Evolutionary conservation across 305 asterid genomes (phyloP), one percentile per base, ranked within the genome.

Genomic region (Fraxinus latifolia): DNA sequence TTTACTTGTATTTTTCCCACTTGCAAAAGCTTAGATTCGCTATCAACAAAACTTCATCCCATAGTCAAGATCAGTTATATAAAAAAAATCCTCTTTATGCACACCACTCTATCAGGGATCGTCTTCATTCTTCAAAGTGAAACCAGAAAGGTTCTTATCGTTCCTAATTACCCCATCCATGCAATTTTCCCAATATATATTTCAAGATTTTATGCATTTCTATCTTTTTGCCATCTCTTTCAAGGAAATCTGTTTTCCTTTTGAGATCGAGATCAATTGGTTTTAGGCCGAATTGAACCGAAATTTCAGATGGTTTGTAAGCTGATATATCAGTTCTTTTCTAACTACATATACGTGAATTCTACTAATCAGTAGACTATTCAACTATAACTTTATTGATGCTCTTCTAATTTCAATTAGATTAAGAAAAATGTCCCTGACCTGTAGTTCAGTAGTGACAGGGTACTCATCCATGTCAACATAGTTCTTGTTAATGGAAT

Each of bases 381-480:
- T 7, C 31, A 62, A 62, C 4, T 8, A 4, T 8, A 7, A 19
- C 25, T 8, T 23, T 25, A 11, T 27, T n/a, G 74, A 25, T 7
- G 71, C 34, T 4, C 34, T 25, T 65, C 17, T 23, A 25, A 8
- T 8, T 65, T 65, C 34, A 65, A 65, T 9, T 6, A 53, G 23
- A 8, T 9, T 42, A 65, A 12, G 15, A 27, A n/a, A 53, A 1
- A 77, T 32, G 34, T 7, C 34, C 7, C 25, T 31, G 21, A 89
- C 97, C 88, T 93, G 95, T 31, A 93, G 93, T 82, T 93, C 95
- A 74, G 96, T 93, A 77, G 96, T 91, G 78, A 91, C 96, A 70
- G 93, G 97, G 80, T 92, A 90, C 79, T 87, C 97, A 86, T 91
- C 97, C 97, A 92, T 91, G 86, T 91, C 96, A 27, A 91, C 94